Percentiles rank a stretch among this genome's conserved stretches.
These are phyloP conservation scores for Myxozyma kluyveri DNA, from an alignment of 805 yeast species.

Conservation along the genomic window DNA sequence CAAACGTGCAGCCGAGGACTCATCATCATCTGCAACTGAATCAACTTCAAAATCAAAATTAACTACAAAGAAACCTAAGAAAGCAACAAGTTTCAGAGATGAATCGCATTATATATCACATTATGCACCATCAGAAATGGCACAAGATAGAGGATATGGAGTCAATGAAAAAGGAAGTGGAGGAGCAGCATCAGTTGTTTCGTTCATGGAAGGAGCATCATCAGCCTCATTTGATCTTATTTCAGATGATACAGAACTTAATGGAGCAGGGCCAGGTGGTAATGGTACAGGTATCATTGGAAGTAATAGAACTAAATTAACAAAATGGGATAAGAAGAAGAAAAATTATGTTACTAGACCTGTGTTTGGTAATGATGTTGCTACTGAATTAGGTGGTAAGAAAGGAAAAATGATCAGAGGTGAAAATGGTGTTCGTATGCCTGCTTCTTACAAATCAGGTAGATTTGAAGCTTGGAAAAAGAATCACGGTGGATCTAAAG, in stretches of 20 bases:
- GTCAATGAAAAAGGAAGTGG: conserved; percentile 33
- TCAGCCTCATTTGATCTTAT: conserved; percentile 81
- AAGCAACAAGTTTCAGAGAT: conserved; percentile 63
- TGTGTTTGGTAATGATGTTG: conserved; percentile 17
- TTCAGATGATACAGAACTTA: conserved; percentile 53
- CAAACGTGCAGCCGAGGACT: conserved; percentile 5
- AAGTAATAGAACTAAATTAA: conserved; percentile 24
- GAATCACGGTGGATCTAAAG: conserved; percentile 32
- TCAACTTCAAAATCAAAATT: conserved; percentile 28
- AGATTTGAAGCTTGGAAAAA: conserved; percentile 86
- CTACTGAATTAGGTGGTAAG: conserved; percentile 23
- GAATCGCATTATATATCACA: conserved; percentile 80
- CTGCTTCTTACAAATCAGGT: conserved; percentile 89
- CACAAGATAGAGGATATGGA: conserved; percentile 76
- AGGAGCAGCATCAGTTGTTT: conserved; percentile 38
- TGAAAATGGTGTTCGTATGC: conserved; percentile 88
- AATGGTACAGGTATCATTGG: conserved; percentile 21
- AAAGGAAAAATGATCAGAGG: conserved; percentile 75
- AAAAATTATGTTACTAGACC: conserved; percentile 37
- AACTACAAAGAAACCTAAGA: conserved; percentile 11
- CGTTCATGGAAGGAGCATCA: conserved; percentile 82
- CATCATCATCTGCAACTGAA: neutral
- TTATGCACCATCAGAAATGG: conserved; percentile 74
- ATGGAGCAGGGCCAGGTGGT: conserved; percentile 12
- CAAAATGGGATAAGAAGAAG: conserved; percentile 60